Base-by-base conservation (phyloP, 257 asterid species). In the Parsonsia alboflavescens region DNA sequence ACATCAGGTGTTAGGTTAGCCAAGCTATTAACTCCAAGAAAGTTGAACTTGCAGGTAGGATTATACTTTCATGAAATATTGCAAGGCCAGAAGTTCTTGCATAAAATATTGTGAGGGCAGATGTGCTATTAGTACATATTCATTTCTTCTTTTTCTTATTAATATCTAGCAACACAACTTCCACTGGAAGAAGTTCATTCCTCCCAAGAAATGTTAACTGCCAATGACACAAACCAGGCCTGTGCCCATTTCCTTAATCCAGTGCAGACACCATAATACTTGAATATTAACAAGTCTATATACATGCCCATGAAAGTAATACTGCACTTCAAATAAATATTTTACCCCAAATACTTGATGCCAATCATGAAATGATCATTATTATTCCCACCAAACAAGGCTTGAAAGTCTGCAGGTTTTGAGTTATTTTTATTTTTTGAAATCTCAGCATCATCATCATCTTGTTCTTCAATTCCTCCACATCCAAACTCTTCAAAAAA, bases 281-380 rank as follows among this genome's bases (percentile, higher is more conserved):
- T 39, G 52, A 24, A 17, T 21, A n/a, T 11, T 5, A 17, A 36
- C n/a, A 72, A 57, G 39, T 11, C 12, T n/a, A 26, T 16, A 9
- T 16, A 17, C 9, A 17, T 24, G 70, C 36, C 57, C n/a, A 44
- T 10, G 26, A 70, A 13, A 28, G 26, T 30, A 0, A 45, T 11
- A 15, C 16, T 30, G 63, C 9, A 46, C 9, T 28, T 70, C 19
- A 46, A 9, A 53, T 54, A 58, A 65, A 76, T 79, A 76, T 64
- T 76, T 74, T 84, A 94, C 99, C 92, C 88, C 77, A 96, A 87
- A 79, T 85, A 90, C 84, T 94, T 92, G 68, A 94, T 42, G 76
- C 97, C 97, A 45, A 94, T 72, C 96, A 89, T 85, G 82, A 94
- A 94, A 85, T 90, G 93, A 81, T 94, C 99, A 70, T 92, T 87